A percentile compares a stretch with the other conserved stretches of the same genome.
These are phyloP conservation scores for Tetrapisispora namnaoensis DNA, from an alignment of 805 yeast genomes.

Conservation along the genomic window DNA sequence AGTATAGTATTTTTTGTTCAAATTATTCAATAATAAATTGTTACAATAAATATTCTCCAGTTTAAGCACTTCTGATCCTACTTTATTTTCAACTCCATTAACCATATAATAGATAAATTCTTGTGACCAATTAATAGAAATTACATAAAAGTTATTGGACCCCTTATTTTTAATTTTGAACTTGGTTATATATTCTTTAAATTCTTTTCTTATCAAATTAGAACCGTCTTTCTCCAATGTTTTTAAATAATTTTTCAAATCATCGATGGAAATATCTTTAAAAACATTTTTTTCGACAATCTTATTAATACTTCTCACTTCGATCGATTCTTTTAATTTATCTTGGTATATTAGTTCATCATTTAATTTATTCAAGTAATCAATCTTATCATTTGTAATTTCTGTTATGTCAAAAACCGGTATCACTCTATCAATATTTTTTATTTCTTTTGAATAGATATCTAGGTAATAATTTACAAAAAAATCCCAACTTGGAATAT, in stretches of 20 bases:
- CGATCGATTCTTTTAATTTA: constrained; percentile 9
- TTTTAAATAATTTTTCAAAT: constrained; percentile 6
- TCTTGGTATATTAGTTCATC: constrained; percentile 2
- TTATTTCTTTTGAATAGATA: neutral
- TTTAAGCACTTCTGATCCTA: neutral
- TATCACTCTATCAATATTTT: constrained; percentile 4
- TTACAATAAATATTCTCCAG: constrained; percentile 18
- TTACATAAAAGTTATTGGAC: constrained; percentile 9
- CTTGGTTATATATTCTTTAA: constrained; percentile 6
- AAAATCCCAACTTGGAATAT: constrained; percentile 19
- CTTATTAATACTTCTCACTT: constrained; percentile 19
- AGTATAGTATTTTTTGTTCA: constrained; percentile 6
- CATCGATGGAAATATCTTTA: constrained; percentile 9
- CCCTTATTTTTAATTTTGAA: neutral
- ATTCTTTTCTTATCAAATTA: constrained; percentile 10
- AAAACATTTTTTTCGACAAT: constrained; percentile 13
- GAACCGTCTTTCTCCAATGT: constrained; percentile 1
- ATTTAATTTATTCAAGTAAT: neutral
- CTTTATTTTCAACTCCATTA: constrained; percentile 2
- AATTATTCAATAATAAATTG: constrained; percentile 6
- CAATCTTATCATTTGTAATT: neutral
- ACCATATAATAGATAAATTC: constrained; percentile 19
- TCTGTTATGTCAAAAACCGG: constrained; percentile 6
- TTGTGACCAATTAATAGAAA: constrained; percentile 26
- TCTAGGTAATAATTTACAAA: constrained; percentile 14